phyloP scores from a whole-genome alignment of 306 rosid species.

The Cicer judaicum region DNA sequence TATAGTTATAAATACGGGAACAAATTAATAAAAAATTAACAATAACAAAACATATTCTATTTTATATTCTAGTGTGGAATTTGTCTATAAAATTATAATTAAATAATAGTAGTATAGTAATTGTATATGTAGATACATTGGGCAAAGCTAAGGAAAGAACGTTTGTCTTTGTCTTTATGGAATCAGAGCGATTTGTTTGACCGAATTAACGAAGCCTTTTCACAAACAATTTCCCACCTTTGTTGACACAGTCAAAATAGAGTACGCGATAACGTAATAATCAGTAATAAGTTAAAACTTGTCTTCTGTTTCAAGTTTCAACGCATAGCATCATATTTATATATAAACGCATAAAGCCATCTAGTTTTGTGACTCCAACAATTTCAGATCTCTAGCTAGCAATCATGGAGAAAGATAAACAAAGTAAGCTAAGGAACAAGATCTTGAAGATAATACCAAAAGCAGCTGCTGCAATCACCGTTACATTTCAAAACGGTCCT shows the following conservation, averaged over 20 bases:
- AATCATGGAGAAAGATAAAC: constrained; percentile 47
- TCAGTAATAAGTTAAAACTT: background rate
- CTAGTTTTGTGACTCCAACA: constrained; percentile 6
- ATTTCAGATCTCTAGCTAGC: background rate
- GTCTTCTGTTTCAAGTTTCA: background rate
- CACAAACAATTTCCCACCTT: constrained; percentile 36
- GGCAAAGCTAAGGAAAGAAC: background rate
- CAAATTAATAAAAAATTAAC: too few relatives aligned
- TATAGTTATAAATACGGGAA: too few relatives aligned
- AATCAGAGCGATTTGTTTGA: constrained; percentile 61
- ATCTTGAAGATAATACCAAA: constrained; percentile 72
- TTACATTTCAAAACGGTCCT: constrained; percentile 65
- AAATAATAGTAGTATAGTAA: too few relatives aligned
- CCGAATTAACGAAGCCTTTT: constrained; percentile 31
- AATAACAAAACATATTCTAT: too few relatives aligned
- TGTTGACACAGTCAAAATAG: constrained; percentile 53
- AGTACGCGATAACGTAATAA: background rate
- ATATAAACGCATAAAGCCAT: background rate
- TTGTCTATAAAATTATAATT: too few relatives aligned
- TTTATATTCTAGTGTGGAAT: too few relatives aligned
- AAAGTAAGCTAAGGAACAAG: constrained; percentile 56
- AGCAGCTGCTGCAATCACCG: constrained; percentile 55
- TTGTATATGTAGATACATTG: background rate
- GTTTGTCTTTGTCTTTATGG: constrained; percentile 38
- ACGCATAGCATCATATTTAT: background rate